Evolutionary conservation across 2,329 filamentous ascomycete species (phyloP).

Genomic region (Ophiocordyceps australis): DNA sequence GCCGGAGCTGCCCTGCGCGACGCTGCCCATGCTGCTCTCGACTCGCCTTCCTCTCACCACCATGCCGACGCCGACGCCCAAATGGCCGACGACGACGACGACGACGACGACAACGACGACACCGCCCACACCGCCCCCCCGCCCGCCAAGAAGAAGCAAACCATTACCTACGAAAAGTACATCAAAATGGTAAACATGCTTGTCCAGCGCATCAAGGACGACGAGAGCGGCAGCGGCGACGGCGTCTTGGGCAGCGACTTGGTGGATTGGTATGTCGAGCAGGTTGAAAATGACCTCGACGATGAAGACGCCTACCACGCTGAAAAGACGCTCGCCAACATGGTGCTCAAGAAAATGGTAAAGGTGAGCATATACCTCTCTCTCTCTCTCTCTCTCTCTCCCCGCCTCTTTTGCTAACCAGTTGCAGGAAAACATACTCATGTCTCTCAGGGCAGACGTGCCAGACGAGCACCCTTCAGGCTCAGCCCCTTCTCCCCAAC

Average conservation of each 20-base stretch:
- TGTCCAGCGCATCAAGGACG: constrained; percentile 66
- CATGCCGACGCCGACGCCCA: constrained; percentile 27
- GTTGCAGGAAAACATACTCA: constrained; percentile 70
- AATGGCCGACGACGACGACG: constrained; percentile 18
- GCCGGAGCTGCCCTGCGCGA: constrained; percentile 26
- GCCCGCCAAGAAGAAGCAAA: constrained; percentile 46
- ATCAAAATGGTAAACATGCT: constrained; percentile 77
- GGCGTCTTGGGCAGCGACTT: constrained; percentile 74
- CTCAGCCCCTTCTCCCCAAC: constrained; percentile 15
- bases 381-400: background rate
- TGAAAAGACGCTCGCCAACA: constrained; percentile 55
- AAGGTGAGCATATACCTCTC: constrained; percentile 44
- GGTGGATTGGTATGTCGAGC: constrained; percentile 79
- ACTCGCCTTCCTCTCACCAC: too few species aligned
- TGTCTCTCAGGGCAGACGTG: constrained; percentile 53
- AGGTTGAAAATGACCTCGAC: constrained; percentile 68
- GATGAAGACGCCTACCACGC: constrained; percentile 64
- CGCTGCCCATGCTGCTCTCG: constrained; percentile 16
- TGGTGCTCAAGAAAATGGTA: constrained; percentile 90
- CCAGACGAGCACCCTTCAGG: constrained; percentile 25
- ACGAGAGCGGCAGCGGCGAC: constrained; percentile 58
- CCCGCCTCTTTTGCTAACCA: too few species aligned
- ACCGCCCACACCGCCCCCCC: constrained; percentile 16
- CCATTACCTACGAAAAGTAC: constrained; percentile 92
- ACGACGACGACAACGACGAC: constrained; percentile 17